Evolutionary conservation across 73 alveolate species (phyloP).

Genomic region (Tetrahymena malaccensis): DNA sequence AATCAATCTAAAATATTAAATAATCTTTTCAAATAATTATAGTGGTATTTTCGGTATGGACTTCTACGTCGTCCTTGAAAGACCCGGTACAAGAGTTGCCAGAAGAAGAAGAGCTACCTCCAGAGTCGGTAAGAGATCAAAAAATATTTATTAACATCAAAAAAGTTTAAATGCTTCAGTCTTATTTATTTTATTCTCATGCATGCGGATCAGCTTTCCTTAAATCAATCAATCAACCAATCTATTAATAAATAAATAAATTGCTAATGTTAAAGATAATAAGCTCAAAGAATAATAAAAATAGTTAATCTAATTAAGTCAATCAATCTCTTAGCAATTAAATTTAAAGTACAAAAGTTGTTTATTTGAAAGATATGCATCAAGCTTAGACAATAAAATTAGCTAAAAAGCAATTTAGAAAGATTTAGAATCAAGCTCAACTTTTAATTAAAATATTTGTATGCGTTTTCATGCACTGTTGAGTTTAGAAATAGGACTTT

Average conservation of each 20-base stretch:
- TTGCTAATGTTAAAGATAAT: neutral
- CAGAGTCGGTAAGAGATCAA: slow-evolving; percentile 37
- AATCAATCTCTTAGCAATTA: neutral
- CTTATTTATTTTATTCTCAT: neutral
- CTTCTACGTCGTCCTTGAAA: slow-evolving; percentile 59
- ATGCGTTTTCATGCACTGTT: neutral
- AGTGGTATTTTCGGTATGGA: slow-evolving; percentile 73
- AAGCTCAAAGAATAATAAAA: neutral
- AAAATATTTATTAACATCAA: neutral
- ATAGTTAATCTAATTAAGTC: neutral
- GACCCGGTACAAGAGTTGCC: slow-evolving; percentile 62
- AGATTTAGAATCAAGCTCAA: no score
- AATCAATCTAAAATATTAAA: neutral
- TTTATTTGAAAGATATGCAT: neutral
- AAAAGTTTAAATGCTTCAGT: neutral
- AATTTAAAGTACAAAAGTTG: neutral
- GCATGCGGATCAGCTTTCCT: no score
- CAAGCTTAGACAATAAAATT: neutral
- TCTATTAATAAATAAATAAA: no score
- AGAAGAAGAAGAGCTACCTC: slow-evolving; percentile 39
- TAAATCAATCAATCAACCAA: neutral
- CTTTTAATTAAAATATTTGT: no score
- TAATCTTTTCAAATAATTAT: neutral
- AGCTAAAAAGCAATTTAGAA: neutral
- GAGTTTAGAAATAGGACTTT: neutral